Percentiles rank a stretch among this genome's conserved stretches.
Evolutionary conservation across 768 basidiomycete species (phyloP).

Genomic region (Strobilomyces dryophilus): DNA sequence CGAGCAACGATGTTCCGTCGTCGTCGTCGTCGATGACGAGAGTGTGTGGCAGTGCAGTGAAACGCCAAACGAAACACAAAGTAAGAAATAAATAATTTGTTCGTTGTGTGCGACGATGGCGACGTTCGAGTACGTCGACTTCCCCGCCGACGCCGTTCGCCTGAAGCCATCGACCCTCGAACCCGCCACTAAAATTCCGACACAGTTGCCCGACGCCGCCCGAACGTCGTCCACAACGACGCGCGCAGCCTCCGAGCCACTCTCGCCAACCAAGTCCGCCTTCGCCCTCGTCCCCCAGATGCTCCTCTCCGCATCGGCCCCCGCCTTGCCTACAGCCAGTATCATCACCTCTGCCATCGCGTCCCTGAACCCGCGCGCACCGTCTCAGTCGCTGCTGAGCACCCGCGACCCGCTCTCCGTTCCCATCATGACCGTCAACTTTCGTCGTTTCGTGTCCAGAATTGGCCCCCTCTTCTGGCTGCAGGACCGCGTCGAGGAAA

Average conservation of each 20-base stretch:
- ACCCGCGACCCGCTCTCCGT: constrained; percentile 70
- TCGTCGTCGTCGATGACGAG: background rate
- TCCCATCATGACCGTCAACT: constrained; percentile 59
- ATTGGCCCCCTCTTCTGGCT: constrained; percentile 85
- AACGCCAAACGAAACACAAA: background rate
- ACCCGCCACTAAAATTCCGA: constrained; percentile 39
- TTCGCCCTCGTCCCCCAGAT: constrained; percentile 40
- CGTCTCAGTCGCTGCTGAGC: constrained; percentile 38
- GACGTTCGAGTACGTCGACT: constrained; percentile 38
- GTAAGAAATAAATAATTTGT: background rate
- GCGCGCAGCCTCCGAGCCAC: background rate
- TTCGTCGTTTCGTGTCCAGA: constrained; percentile 72
- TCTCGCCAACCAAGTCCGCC: constrained; percentile 29
- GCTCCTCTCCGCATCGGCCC: constrained; percentile 24
- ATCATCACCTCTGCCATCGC: constrained; percentile 19
- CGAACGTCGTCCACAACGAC: constrained; percentile 9
- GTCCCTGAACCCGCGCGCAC: constrained; percentile 18
- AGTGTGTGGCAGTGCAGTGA: constrained; percentile 8
- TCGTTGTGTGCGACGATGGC: constrained; percentile 20
- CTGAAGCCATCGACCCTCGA: constrained; percentile 27
- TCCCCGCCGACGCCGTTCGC: constrained; percentile 38
- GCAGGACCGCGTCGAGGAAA: constrained; percentile 83
- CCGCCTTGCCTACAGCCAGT: constrained; percentile 7
- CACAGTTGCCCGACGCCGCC: constrained; percentile 35
- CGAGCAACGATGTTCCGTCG: too few relatives aligned